Evolutionary conservation across 305 asterid species (phyloP).

Genomic region (Stenogyne calaminthoides): DNA sequence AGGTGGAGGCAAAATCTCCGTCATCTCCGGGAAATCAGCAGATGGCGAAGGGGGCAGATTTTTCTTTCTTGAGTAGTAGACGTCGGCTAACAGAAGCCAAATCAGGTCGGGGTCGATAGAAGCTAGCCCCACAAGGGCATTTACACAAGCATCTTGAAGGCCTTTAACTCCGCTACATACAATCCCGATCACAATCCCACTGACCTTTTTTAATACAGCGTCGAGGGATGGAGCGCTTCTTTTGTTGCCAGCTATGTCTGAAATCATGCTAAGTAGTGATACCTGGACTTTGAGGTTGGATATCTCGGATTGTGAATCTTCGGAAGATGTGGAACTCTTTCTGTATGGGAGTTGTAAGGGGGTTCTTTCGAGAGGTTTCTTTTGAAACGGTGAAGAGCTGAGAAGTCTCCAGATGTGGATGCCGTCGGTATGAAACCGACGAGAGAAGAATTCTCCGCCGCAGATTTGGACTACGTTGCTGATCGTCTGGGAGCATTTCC

Average conservation of each 20-base stretch:
- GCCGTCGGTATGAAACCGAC: constrained; percentile 86
- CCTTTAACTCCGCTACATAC: constrained; percentile 84
- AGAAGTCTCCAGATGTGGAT: constrained; percentile 86
- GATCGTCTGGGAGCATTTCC: constrained; percentile 67
- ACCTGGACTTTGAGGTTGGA: constrained; percentile 80
- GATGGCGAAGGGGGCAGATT: constrained; percentile 53
- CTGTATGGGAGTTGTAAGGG: constrained; percentile 81
- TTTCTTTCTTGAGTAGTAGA: constrained; percentile 66
- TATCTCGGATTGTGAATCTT: constrained; percentile 60
- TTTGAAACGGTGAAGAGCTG: constrained; percentile 79
- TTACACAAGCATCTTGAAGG: constrained; percentile 65
- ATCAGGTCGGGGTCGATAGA: constrained; percentile 83
- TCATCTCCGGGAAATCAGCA: constrained; percentile 55
- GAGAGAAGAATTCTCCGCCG: constrained; percentile 96
- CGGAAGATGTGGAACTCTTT: constrained; percentile 43
- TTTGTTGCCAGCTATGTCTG: constrained; percentile 57
- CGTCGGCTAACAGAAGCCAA: constrained; percentile 93
- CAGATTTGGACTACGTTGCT: constrained; percentile 62
- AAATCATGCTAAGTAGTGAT: constrained; percentile 71
- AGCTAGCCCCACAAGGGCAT: constrained; percentile 76
- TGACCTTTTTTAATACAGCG: constrained; percentile 65
- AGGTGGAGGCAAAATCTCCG: constrained; percentile 64
- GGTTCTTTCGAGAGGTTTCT: constrained; percentile 47
- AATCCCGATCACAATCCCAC: constrained; percentile 78
- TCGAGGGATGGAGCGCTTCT: constrained; percentile 70